phyloP scores from a whole-genome alignment of 2,329 filamentous ascomycete genomes.

The Tolypocladium tundrense region DNA sequence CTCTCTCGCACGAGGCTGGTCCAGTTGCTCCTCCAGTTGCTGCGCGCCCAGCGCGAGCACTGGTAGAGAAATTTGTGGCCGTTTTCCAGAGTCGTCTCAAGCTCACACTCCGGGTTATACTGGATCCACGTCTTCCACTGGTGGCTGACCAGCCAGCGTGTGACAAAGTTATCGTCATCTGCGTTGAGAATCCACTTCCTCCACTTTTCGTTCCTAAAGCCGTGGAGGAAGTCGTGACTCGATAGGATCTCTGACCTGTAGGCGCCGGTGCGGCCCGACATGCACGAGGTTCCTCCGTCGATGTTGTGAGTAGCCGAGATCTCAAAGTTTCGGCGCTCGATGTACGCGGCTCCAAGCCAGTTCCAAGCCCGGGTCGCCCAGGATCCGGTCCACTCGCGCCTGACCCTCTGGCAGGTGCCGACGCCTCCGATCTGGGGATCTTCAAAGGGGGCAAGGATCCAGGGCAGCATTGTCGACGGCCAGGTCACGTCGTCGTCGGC shows the following conservation, averaged over 20 bases:
- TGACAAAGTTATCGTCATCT: conserved; percentile 97
- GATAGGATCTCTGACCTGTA: conserved; percentile 84
- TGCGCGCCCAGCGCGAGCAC: conserved; percentile 88
- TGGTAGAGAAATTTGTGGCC: conserved; percentile 84
- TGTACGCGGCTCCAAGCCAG: conserved; percentile 84
- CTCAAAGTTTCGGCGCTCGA: conserved; percentile 91
- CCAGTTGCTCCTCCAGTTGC: conserved; percentile 96
- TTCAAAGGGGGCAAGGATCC: conserved; percentile 90
- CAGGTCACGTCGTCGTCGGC: conserved; percentile 95
- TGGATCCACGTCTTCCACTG: conserved; percentile 93
- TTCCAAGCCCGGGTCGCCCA: conserved; percentile 62
- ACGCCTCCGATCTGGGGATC: conserved; percentile 76
- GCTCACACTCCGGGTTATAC: conserved; percentile 82
- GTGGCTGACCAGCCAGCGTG: conserved; percentile 86
- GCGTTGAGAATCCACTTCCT: conserved; percentile 82
- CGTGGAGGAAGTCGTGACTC: conserved; percentile 74
- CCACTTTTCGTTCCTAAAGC: conserved; percentile 89
- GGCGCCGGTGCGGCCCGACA: conserved; percentile 87
- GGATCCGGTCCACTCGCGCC: conserved; percentile 53
- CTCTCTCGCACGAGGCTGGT: conserved; percentile 79
- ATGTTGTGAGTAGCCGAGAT: conserved; percentile 92
- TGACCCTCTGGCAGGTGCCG: conserved; percentile 80
- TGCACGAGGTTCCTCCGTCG: conserved; percentile 91
- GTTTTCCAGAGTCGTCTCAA: conserved; percentile 87
- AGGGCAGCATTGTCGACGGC: conserved; percentile 75